Base-by-base conservation (phyloP, 805 yeast species). In the Lipomyces japonicus region DNA sequence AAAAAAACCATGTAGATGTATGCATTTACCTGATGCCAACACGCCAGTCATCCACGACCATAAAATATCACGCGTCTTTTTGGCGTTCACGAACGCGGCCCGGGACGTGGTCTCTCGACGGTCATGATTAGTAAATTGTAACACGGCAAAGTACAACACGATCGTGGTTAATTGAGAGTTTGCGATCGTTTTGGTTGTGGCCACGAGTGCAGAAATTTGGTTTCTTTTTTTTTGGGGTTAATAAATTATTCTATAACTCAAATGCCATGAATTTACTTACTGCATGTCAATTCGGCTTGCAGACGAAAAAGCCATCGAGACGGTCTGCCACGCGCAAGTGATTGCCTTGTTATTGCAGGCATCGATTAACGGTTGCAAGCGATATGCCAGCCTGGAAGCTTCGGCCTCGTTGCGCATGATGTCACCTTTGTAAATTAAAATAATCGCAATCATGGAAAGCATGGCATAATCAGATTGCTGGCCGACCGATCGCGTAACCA, bases 31-130 rank as follows among this genome's bases (percentile, higher is more conserved):
- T 14, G 49, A 28, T 18, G 39, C 24, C 18, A 45, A 25, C 5
- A 3, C 12, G 4, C 58, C 58, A 5, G 52, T 18, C 26, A 55
- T 32, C 51, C 53, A 55, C 40, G 55, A 50, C 59, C 59, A 55
- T 24, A 55, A 30, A 4, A 42, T 45, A 39, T 55, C 58, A 25
- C 48, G 42, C 14, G 40, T 31, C 26, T 25, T 32, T 21, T 44
- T 44, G 3, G 59, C 59, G 30, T 37, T 46, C 22, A 43, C 28
- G 18, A 46, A 50, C 3, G 50, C 57, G 10, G 55, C 52, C 19
- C 31, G 23, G 4, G 55, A 43, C 9, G 50, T 46, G 16, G 37
- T 40, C 26, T 39, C 42, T 34, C 34, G 23, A 39, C 46, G 42
- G 7, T 44, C 43, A 2, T 23, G 24, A 18, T 43, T 43, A 4